Base-by-base conservation (phyloP, 768 basidiomycete genomes). In the Tulasnella sp. region DNA sequence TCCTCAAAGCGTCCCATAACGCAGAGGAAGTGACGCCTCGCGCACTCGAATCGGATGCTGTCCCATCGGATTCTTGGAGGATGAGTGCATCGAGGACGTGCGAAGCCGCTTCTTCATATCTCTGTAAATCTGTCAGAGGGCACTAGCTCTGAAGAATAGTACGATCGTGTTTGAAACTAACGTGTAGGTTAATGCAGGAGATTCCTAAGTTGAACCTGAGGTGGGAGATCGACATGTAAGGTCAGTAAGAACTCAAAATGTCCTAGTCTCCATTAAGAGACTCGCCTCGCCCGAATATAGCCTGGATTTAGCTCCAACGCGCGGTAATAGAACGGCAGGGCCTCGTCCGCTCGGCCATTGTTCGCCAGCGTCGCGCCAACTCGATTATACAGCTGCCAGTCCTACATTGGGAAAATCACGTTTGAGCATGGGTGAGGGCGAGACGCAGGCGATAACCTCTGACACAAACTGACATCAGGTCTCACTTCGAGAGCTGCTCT, bases 341-440 rank as follows among this genome's bases (percentile, higher is more conserved):
- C 93, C 53, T 89, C 81, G 34, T 79, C 80, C 11, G 91, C 78
- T 55, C 74, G 75, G 22, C 92, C 84, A 66, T 81, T 88, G 70
- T 96, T 97, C 24, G 93, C 93, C 73, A 92, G 82, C 4, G 91
- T 93, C 15, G 93, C 93, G 12, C 93, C 93, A 43, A 94, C 86
- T 15, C 93, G 81, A 67, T 97, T 97, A 71, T 88, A 94, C 60
- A 97, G 71, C 41, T 89, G 73, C 84, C 87, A 94, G 68, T 97
- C 92, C 89, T 93, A 65, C 4, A 19, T 11, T 11, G 50, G 42
- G 15, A 54, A 21, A 43, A 46, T 54, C n/a, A n/a, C n/a, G n/a
- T n/a, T 19, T 24, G 46, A 11, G 22, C 25, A 44, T 41, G 27
- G 25, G 22, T 21, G 1, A 2, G n/a, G 15, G 21, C 8, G n/a